These are phyloP conservation scores for Talaromyces sp. DNA, from an alignment of 2,329 filamentous ascomycete species.

Conservation along the genomic window DNA sequence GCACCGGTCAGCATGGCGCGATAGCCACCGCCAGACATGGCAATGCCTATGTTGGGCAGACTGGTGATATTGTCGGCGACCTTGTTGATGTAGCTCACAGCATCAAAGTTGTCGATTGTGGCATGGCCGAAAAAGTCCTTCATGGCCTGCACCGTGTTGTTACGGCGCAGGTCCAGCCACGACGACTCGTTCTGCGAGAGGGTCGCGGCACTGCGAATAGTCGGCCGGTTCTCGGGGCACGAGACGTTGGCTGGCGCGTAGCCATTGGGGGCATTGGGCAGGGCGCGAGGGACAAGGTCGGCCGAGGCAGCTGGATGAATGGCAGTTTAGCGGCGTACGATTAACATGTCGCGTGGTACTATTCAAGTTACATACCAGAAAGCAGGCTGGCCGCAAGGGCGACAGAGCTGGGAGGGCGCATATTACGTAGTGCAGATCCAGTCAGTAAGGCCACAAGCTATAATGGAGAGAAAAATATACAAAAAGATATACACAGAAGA, in stretches of 20 bases:
- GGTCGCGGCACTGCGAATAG: conserved; percentile 56
- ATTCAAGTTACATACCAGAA: conserved; percentile 1
- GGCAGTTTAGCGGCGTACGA: not conserved
- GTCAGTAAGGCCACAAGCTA: not conserved
- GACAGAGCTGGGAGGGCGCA: conserved; percentile 1
- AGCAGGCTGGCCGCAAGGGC: conserved; percentile 5
- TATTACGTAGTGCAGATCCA: not conserved
- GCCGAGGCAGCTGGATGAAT: not conserved
- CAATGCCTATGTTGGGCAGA: conserved; percentile 66
- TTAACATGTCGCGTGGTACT: not conserved
- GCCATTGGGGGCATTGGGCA: conserved; percentile 55
- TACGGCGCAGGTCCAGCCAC: conserved; percentile 68
- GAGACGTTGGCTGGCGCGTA: conserved; percentile 65
- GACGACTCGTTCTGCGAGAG: conserved; percentile 64
- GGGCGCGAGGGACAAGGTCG: conserved; percentile 28
- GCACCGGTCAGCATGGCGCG: conserved; percentile 80
- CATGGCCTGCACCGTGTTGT: conserved; percentile 70
- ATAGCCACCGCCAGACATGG: conserved; percentile 79
- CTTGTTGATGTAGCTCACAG: conserved; percentile 59
- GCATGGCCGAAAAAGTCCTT: conserved; percentile 62
- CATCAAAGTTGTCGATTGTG: conserved; percentile 69
- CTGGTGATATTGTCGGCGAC: conserved; percentile 48
- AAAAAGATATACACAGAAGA: not conserved
- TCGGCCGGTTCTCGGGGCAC: conserved; percentile 66
- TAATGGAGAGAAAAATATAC: too few species aligned